phyloP scores from a whole-genome alignment of 805 yeast genomes.

The Metschnikowia colocasiae region DNA sequence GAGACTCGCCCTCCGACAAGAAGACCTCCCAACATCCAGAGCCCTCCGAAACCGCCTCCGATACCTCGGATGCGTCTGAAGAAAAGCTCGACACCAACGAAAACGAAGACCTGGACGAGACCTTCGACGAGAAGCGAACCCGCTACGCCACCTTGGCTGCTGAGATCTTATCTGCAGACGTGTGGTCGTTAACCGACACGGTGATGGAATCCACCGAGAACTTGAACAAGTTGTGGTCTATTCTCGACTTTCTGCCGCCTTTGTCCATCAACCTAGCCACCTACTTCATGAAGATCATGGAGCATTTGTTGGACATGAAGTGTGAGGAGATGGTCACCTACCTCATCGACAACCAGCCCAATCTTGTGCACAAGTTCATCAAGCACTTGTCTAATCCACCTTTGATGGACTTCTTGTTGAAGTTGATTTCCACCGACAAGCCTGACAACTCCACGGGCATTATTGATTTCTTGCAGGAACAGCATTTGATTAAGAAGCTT shows the following conservation, averaged over 20 bases:
- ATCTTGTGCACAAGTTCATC: conserved; percentile 39
- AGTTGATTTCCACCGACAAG: conserved; percentile 44
- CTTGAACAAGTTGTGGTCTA: conserved; percentile 71
- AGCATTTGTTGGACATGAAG: conserved; percentile 44
- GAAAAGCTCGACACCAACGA: conserved; percentile 9
- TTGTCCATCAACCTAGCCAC: conserved; percentile 72
- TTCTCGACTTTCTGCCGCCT: conserved; percentile 66
- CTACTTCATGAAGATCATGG: conserved; percentile 50
- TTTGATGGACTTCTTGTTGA: conserved; percentile 43
- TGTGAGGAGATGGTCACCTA: conserved; percentile 46
- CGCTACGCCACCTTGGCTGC: conserved; percentile 57
- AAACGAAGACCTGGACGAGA: conserved; percentile 13
- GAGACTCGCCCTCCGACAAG: background rate
- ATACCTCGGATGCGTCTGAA: background rate
- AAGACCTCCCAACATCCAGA: background rate
- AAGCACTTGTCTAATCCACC: conserved; percentile 45
- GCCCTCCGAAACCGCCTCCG: background rate
- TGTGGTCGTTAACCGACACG: conserved; percentile 90
- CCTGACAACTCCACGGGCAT: conserved; percentile 46
- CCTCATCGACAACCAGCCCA: conserved; percentile 41
- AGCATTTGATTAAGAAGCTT: conserved; percentile 34
- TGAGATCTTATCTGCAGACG: conserved; percentile 85
- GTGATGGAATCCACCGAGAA: conserved; percentile 71
- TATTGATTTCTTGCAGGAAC: conserved; percentile 42
- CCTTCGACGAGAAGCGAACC: conserved; percentile 31